These are phyloP conservation scores for Calonectria hawksworthii DNA, from an alignment of 2,329 filamentous ascomycete genomes.

Conservation along the genomic window DNA sequence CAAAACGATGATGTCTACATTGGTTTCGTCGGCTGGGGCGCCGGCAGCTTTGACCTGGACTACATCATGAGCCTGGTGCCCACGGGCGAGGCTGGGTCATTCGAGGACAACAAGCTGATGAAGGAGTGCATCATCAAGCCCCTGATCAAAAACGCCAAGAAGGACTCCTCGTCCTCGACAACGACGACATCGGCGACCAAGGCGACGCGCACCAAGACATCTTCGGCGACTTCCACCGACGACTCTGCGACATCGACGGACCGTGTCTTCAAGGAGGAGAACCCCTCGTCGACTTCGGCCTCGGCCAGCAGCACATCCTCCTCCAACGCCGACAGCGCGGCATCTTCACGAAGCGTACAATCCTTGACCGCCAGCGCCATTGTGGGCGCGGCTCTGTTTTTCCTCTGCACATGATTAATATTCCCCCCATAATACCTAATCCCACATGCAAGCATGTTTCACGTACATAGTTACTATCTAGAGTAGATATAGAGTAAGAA, in stretches of 20 bases:
- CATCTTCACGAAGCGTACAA: not conserved
- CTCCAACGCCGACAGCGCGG: slow-evolving; percentile 17
- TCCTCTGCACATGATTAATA: not conserved
- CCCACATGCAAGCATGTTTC: not conserved
- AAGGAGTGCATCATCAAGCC: slow-evolving; percentile 57
- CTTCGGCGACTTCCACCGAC: not conserved
- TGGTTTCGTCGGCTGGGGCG: slow-evolving; percentile 62
- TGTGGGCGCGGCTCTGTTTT: slow-evolving; percentile 6
- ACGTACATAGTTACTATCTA: slow-evolving; percentile 15
- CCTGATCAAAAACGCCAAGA: slow-evolving; percentile 45
- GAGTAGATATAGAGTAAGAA: slow-evolving; percentile 4
- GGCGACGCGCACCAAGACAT: slow-evolving; percentile 2
- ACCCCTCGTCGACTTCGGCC: not conserved
- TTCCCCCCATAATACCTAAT: not conserved
- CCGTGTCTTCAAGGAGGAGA: slow-evolving; percentile 31
- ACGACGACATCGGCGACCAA: not conserved
- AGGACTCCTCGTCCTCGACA: not conserved
- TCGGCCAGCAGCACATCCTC: slow-evolving; percentile 7
- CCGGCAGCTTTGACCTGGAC: slow-evolving; percentile 57
- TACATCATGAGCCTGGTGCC: slow-evolving; percentile 62
- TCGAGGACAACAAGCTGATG: slow-evolving; percentile 58
- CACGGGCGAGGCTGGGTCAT: slow-evolving; percentile 37
- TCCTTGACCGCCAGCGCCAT: slow-evolving; percentile 13
- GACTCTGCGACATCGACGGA: slow-evolving; percentile 14
- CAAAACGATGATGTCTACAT: slow-evolving; percentile 62